These are phyloP conservation scores for Pichia sp. DNA, from an alignment of 1,139 yeast species.

Conservation along the genomic window DNA sequence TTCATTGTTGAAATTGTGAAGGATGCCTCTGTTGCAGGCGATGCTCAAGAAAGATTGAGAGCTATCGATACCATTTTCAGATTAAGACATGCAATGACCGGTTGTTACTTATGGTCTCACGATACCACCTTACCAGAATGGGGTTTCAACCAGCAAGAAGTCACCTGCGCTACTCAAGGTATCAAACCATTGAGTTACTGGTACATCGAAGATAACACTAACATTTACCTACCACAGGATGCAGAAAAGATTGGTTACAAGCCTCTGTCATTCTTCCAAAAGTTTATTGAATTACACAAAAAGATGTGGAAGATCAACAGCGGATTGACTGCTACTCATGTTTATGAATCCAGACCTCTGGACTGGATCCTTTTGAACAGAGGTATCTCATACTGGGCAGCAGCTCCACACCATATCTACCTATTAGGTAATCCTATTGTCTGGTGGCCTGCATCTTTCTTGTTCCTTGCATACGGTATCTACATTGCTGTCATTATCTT, in stretches of 20 bases:
- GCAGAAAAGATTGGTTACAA: slow-evolving; percentile 58
- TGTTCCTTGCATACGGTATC: slow-evolving; percentile 46
- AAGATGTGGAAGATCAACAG: slow-evolving; percentile 91
- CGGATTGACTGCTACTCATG: slow-evolving; percentile 78
- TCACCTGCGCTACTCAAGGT: slow-evolving; percentile 84
- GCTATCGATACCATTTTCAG: slow-evolving; percentile 83
- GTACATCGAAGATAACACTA: slow-evolving; percentile 78
- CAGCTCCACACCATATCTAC: slow-evolving; percentile 68
- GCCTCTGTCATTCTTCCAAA: slow-evolving; percentile 55
- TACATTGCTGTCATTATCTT: slow-evolving; percentile 51
- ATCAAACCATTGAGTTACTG: slow-evolving; percentile 67
- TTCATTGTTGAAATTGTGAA: slow-evolving; percentile 83
- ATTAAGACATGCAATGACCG: slow-evolving; percentile 83
- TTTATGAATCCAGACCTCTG: slow-evolving; percentile 80
- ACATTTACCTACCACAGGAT: slow-evolving; percentile 35
- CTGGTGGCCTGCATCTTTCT: slow-evolving; percentile 80
- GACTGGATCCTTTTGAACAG: slow-evolving; percentile 86
- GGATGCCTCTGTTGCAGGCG: slow-evolving; percentile 46
- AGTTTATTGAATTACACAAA: slow-evolving; percentile 70
- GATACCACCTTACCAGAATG: slow-evolving; percentile 83
- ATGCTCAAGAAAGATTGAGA: slow-evolving; percentile 55
- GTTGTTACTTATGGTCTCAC: slow-evolving; percentile 84
- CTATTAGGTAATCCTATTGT: slow-evolving; percentile 83
- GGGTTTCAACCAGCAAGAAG: slow-evolving; percentile 98
- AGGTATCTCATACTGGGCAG: slow-evolving; percentile 89